phyloP scores from a whole-genome alignment of 371 early-diverging fungal species.

The Circinella minor region DNA sequence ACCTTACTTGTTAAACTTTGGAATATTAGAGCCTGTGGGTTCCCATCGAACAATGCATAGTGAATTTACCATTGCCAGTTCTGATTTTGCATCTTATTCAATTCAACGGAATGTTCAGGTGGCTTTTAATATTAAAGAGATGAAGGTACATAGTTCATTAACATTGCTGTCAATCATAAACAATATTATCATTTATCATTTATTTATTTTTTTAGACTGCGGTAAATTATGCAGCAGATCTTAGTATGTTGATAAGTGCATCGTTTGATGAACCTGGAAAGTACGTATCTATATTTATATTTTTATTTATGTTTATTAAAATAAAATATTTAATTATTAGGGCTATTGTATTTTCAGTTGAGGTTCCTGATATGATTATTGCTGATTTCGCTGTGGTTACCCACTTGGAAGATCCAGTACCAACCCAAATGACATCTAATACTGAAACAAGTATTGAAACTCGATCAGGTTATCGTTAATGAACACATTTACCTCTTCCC shows the following conservation, averaged over 20 bases:
- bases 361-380: slow-evolving; percentile 15
- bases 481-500: not conserved
- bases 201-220: slow-evolving; percentile 17
- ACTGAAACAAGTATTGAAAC: slow-evolving; percentile 6
- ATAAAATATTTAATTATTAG: slow-evolving; percentile 1
- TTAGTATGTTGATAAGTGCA: slow-evolving; percentile 11
- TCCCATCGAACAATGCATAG: slow-evolving; percentile 19
- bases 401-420: slow-evolving; percentile 15
- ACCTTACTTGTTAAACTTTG: no score
- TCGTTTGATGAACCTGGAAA: slow-evolving; percentile 23
- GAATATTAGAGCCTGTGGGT: not conserved
- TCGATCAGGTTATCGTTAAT: slow-evolving; percentile 10
- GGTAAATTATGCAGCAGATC: slow-evolving; percentile 19
- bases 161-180: not conserved
- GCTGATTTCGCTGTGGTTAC: slow-evolving; percentile 26
- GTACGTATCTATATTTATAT: slow-evolving; percentile 4
- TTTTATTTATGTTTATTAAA: not conserved
- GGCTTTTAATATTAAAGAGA: slow-evolving; percentile 25
- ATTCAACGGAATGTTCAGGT: slow-evolving; percentile 15
- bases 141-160: slow-evolving; percentile 13
- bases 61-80: slow-evolving; percentile 22
- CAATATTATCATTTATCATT: not conserved
- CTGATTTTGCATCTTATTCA: slow-evolving; percentile 19
- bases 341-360: slow-evolving; percentile 19
- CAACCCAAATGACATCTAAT: slow-evolving; percentile 6